Evolutionary conservation across 148 eudicot species (phyloP), one percentile per base, ranked within the genome.

Genomic region (Fagopyrum esculentum): DNA sequence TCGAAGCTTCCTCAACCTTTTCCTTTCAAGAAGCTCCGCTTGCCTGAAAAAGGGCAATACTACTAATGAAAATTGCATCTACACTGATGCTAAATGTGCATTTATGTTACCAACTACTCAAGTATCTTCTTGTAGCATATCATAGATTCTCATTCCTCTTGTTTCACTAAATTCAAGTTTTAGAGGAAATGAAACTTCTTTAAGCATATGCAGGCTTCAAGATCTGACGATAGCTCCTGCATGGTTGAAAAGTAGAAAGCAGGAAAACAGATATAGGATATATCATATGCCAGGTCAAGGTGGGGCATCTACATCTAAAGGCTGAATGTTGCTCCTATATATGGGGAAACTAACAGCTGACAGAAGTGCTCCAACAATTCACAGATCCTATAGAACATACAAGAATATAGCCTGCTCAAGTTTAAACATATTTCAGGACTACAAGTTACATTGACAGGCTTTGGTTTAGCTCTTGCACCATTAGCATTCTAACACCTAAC

Each of bases 1-100:
- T 73, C 97, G 78, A 71, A 93, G 89, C 80, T 89, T 93, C 87
- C 83, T 93, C 77, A 57, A 86, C 75, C 86, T 82, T 83, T 89
- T 89, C 87, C 81, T 89, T 73, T 89, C 98, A 82, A 87, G 60
- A 54, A 84, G 73, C 74, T 81, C 86, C 76, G 91, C 90, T 87
- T 84, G 92, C 87, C 97, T 93, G 57, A 40, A 50, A 30, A 55
- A 56, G 49, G 17, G 15, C 4, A 22, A 43, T 29, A 43, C 50
- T 56, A 66, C 30, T 35, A 26, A 63, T 40, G 8, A 35, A 35
- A 66, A 66, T 63, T 63, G 44, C 45, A 29, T 63, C 30, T 63
- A 16, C 15, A 29, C 44, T 63, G 26, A 2, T 63, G 45, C 13
- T 5, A 30, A 63, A 6, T 55, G 43, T 63, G 45, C 35, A 63